Percentiles rank a stretch among this genome's conserved stretches.
phyloP scores from a whole-genome alignment of 345 rosid genomes.

The Salix udensis region DNA sequence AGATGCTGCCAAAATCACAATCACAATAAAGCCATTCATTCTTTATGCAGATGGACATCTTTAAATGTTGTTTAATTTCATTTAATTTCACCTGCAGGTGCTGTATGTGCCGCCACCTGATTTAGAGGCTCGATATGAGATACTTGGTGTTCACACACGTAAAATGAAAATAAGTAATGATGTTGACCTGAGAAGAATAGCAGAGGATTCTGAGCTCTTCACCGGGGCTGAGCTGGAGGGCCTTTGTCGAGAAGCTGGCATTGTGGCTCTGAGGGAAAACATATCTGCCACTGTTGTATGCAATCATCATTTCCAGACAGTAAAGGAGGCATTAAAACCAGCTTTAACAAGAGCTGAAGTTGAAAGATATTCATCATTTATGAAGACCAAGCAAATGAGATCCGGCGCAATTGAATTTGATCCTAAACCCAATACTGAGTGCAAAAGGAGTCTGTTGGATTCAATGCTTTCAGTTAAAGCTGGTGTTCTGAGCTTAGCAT shows the following conservation, averaged over 20 bases:
- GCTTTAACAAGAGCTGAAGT: conserved; percentile 62
- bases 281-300: conserved; percentile 54
- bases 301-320: conserved; percentile 64
- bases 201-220: conserved; percentile 74
- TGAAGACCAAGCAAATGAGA: conserved; percentile 21
- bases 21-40: background rate
- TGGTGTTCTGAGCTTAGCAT: conserved; percentile 31
- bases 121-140: conserved; percentile 68
- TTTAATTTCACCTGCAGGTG: conserved; percentile 39
- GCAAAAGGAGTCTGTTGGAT: conserved; percentile 12
- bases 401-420: conserved; percentile 4
- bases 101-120: conserved; percentile 84
- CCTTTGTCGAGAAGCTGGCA: conserved; percentile 82
- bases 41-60: background rate
- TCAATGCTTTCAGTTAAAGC: conserved; percentile 26
- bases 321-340: conserved; percentile 61
- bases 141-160: conserved; percentile 68
- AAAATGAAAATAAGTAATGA: conserved; percentile 67
- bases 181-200: conserved; percentile 62
- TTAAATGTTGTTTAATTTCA: conserved; percentile 5
- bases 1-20: background rate
- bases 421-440: background rate
- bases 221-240: conserved; percentile 89
- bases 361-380: conserved; percentile 57
- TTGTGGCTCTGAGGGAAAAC: conserved; percentile 77